Evolutionary conservation across 2,329 filamentous ascomycete species (phyloP).

Genomic region (Arthrobotrys megalospora): DNA sequence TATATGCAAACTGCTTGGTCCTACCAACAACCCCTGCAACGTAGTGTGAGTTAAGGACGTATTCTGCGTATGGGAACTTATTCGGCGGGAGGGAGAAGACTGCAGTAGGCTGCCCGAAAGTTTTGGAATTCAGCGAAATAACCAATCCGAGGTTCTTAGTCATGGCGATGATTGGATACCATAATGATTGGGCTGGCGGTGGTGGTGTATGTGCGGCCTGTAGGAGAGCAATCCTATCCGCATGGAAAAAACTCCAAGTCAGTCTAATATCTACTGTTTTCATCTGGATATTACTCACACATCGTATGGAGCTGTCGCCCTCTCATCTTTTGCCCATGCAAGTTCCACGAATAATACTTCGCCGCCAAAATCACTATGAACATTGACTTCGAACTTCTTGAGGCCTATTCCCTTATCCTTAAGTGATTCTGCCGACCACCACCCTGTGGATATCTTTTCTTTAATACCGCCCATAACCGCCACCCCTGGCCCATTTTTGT

Average conservation of each 20-base stretch:
- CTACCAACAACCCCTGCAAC: slow-evolving; percentile 11
- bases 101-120: slow-evolving; percentile 39
- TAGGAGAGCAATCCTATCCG: neutral
- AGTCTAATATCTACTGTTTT: neutral
- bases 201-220: slow-evolving; percentile 5
- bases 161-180: slow-evolving; percentile 18
- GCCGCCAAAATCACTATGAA: slow-evolving; percentile 47
- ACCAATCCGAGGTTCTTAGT: slow-evolving; percentile 41
- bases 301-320: neutral
- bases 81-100: slow-evolving; percentile 26
- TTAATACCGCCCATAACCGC: neutral
- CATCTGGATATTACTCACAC: neutral
- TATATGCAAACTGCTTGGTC: slow-evolving; percentile 27
- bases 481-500: neutral
- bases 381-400: slow-evolving; percentile 31
- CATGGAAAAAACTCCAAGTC: neutral
- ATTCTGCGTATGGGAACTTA: slow-evolving; percentile 30
- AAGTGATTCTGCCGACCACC: slow-evolving; percentile 17
- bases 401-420: slow-evolving; percentile 13
- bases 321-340: slow-evolving; percentile 3
- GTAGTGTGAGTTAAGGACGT: slow-evolving; percentile 36
- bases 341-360: slow-evolving; percentile 41
- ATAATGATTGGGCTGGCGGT: slow-evolving; percentile 8
- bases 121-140: slow-evolving; percentile 18
- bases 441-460: neutral